Evolutionary conservation across 2,329 filamentous ascomycete genomes (phyloP).

Genomic region (Colletotrichum endophyticum): DNA sequence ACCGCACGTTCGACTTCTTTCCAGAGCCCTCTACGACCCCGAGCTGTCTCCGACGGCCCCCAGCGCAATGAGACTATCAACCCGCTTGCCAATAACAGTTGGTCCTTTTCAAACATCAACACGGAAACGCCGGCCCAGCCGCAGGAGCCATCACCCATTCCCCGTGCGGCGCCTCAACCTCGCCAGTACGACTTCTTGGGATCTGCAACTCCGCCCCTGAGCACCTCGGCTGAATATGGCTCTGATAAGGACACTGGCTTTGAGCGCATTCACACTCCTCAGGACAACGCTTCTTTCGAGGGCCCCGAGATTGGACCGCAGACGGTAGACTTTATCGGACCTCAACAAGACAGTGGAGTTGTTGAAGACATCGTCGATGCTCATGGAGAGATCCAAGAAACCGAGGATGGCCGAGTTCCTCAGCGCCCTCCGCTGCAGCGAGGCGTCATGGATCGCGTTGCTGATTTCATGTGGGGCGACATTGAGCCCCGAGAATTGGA

Average conservation of each 20-base stretch:
- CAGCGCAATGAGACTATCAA: constrained; percentile 47
- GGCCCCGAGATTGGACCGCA: neutral
- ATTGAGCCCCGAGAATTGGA: constrained; percentile 44
- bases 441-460: constrained; percentile 48
- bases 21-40: constrained; percentile 41
- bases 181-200: neutral
- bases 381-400: neutral
- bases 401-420: constrained; percentile 1
- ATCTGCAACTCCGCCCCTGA: neutral
- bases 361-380: neutral
- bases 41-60: constrained; percentile 64
- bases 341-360: neutral
- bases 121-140: constrained; percentile 13
- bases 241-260: neutral
- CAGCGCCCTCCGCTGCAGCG: constrained; percentile 25
- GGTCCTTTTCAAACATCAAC: constrained; percentile 57
- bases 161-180: neutral
- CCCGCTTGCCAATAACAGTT: constrained; percentile 64
- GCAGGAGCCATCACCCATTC: neutral
- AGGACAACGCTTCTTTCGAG: neutral
- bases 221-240: neutral
- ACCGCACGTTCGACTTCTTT: neutral
- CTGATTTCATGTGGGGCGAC: constrained; percentile 68
- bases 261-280: neutral
- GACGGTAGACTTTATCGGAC: neutral